Evolutionary conservation across 805 yeast species (phyloP).

Genomic region (Kazachstania kunashirensis): DNA sequence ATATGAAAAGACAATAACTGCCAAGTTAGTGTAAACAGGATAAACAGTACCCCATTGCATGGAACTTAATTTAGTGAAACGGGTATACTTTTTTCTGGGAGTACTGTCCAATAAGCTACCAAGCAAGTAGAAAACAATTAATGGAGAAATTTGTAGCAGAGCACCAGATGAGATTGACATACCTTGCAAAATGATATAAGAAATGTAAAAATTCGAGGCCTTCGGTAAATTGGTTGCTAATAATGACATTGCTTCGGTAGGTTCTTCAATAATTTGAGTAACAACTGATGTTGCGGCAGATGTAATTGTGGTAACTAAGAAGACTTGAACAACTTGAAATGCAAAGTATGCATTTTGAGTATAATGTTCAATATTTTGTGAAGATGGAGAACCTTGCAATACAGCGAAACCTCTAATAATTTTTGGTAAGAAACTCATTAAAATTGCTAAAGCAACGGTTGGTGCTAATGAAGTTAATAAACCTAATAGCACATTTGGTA

Average conservation of each 20-base stretch:
- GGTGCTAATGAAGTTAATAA: constrained; percentile 61
- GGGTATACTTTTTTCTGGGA: constrained; percentile 54
- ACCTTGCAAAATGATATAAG: constrained; percentile 62
- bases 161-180: constrained; percentile 56
- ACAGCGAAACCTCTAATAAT: constrained; percentile 56
- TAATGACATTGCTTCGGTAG: constrained; percentile 46
- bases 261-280: constrained; percentile 49
- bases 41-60: constrained; percentile 67
- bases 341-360: constrained; percentile 63
- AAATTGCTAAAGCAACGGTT: constrained; percentile 50
- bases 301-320: constrained; percentile 58
- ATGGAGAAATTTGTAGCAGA: constrained; percentile 49
- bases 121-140: constrained; percentile 49
- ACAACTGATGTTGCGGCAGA: constrained; percentile 65
- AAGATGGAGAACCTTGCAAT: constrained; percentile 47
- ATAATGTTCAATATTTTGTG: constrained; percentile 48
- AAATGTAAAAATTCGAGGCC: constrained; percentile 62
- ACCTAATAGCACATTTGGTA: constrained; percentile 50
- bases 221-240: constrained; percentile 63
- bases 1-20: constrained; percentile 58
- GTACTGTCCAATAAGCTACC: constrained; percentile 52
- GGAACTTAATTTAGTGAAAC: constrained; percentile 46
- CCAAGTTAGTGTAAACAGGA: constrained; percentile 67
- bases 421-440: constrained; percentile 59
- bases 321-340: constrained; percentile 62